These are phyloP conservation scores for Seiridium unicorne DNA, from an alignment of 2,329 filamentous ascomycete species.

Conservation along the genomic window DNA sequence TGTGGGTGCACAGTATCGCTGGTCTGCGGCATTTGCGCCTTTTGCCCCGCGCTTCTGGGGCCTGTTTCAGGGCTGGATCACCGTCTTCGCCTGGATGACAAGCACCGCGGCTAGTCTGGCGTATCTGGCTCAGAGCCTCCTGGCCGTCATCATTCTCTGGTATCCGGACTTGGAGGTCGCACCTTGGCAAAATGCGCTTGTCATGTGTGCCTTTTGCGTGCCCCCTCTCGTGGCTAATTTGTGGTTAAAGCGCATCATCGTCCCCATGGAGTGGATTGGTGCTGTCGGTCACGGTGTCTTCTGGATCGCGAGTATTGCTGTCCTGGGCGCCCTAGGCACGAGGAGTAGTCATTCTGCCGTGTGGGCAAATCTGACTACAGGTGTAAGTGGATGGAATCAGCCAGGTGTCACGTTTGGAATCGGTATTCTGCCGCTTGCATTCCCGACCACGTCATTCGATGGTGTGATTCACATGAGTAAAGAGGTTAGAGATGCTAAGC, in stretches of 20 bases:
- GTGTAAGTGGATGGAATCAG: not conserved
- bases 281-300: conserved; percentile 5
- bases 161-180: not conserved
- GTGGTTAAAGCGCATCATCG: conserved; percentile 6
- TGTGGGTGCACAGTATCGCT: conserved; percentile 8
- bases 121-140: conserved; percentile 4
- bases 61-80: conserved; percentile 8
- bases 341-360: not conserved
- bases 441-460: conserved; percentile 1
- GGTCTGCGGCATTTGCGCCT: conserved; percentile 2
- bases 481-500: conserved; percentile 4
- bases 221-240: conserved; percentile 4
- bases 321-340: not conserved
- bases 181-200: conserved; percentile 4
- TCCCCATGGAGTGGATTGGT: conserved; percentile 3
- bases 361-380: not conserved
- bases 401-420: conserved; percentile 4
- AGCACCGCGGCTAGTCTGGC: not conserved
- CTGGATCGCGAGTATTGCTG: conserved; percentile 4
- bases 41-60: conserved; percentile 7
- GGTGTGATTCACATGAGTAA: conserved; percentile 5
- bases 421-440: not conserved
- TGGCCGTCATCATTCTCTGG: conserved; percentile 1
- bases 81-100: conserved; percentile 6
- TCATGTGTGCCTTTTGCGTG: conserved; percentile 5